Percentiles rank a stretch among this genome's conserved stretches.
Evolutionary conservation across 2,329 filamentous ascomycete species (phyloP).

Genomic region (Venturia carpophila): DNA sequence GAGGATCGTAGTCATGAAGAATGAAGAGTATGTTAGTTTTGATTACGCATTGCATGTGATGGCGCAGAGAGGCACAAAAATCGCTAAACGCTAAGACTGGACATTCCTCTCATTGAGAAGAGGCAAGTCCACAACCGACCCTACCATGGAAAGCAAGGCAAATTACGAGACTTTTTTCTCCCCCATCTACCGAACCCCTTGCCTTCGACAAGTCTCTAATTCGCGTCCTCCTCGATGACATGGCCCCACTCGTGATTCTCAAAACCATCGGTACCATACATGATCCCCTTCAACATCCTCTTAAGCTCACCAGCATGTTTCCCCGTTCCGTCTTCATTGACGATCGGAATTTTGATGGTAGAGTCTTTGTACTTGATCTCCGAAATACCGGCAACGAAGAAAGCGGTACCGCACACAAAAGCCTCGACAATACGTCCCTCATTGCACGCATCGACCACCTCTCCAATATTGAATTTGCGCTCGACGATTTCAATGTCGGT

Average conservation of each 20-base stretch:
- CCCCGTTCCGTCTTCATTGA: slow-evolving; percentile 33
- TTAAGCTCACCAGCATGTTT: slow-evolving; percentile 38
- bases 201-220: neutral
- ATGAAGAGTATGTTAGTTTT: neutral
- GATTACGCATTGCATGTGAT: neutral
- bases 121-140: neutral
- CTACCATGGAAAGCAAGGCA: neutral
- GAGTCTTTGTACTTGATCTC: slow-evolving; percentile 39
- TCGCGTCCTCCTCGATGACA: slow-evolving; percentile 33
- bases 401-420: slow-evolving; percentile 79
- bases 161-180: neutral
- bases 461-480: slow-evolving; percentile 72
- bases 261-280: slow-evolving; percentile 35
- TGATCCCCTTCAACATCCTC: slow-evolving; percentile 42
- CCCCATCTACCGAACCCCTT: too few relatives aligned
- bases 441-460: slow-evolving; percentile 61
- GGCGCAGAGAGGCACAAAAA: neutral
- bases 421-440: slow-evolving; percentile 76
- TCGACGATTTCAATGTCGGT: slow-evolving; percentile 63
- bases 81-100: slow-evolving; percentile 1
- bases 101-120: neutral
- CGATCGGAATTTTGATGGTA: slow-evolving; percentile 37
- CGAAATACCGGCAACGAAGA: slow-evolving; percentile 41
- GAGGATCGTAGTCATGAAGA: too few relatives aligned
- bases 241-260: slow-evolving; percentile 41